Base-by-base conservation (phyloP, 495 filamentous ascomycete species). In the Xylaria sp. region DNA sequence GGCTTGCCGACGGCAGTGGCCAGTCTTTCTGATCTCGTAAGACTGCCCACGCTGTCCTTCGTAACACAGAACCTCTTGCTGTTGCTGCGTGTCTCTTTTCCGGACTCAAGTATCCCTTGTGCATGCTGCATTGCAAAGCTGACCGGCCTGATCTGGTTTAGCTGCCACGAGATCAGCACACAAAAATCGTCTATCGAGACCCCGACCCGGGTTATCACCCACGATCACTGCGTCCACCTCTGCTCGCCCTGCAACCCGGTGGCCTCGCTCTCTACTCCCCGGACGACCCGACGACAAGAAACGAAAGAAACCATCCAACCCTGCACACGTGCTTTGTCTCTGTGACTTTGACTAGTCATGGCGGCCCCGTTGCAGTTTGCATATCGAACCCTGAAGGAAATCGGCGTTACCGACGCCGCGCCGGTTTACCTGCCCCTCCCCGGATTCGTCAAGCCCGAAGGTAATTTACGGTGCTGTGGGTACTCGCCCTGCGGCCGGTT, bases 401-500 rank as follows among this genome's bases (percentile, higher is more conserved):
- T 99, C 85, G 94, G 95, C 76, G 88, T 98, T 82, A 88, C 97
- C 81, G 91, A 98, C 85, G 94, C 93, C 67, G 90, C 89, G 68
- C 96, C 96, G 68, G 87, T 93, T 75, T 99, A 99, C 83, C 89
- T 91, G 81, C 84, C 90, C 79, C 86, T 98, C 75, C 86, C 93
- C 79, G 95, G 91, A 72, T 97, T 98, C 84, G 84, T 84, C 76
- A 93, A 91, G 82, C 95, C 97, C 69, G 92, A 97, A 86, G 95
- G 94, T 79, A 98, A 94, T 82, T 87, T 96, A 75, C 91, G 96
- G 82, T 98, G 95, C 80, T 95, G 92, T 82, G 89, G 88, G 74
- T 99, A 98, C 86, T 98, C 95, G 71, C 93, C 94, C 44, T 93
- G 94, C 80, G 94, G 96, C 78, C 92, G 92, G 75, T 99, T 94